These are phyloP conservation scores for Phylloporus sp. DNA, from an alignment of 768 basidiomycete genomes.

Conservation along the genomic window DNA sequence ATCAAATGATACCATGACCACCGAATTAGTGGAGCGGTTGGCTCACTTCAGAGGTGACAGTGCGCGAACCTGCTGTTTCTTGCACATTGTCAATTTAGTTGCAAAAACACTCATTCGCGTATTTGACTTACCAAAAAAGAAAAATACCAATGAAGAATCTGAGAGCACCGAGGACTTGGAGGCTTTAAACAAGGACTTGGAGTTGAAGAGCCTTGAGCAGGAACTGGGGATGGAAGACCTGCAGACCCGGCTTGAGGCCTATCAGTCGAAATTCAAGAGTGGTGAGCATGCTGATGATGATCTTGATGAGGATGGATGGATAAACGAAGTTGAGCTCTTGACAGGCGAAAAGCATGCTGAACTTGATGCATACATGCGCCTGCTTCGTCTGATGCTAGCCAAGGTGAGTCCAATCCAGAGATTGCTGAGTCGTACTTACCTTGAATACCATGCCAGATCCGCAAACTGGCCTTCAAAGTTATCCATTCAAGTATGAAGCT, in stretches of 20 bases:
- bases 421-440: not conserved
- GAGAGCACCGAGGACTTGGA: not conserved
- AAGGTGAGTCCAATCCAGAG: slow-evolving; percentile 4
- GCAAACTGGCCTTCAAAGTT: slow-evolving; percentile 19
- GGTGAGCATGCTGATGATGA: not conserved
- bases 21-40: not conserved
- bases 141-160: not conserved
- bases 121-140: slow-evolving; percentile 32
- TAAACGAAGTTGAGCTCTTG: slow-evolving; percentile 16
- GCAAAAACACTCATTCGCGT: slow-evolving; percentile 31
- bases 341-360: slow-evolving; percentile 9
- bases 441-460: not conserved
- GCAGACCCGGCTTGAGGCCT: not conserved
- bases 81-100: slow-evolving; percentile 25
- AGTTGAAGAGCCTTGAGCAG: not conserved
- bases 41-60: not conserved
- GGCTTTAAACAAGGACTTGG: not conserved
- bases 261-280: not conserved
- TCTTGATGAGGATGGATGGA: slow-evolving; percentile 7
- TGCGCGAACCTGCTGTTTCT: slow-evolving; percentile 17
- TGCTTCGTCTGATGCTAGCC: slow-evolving; percentile 1
- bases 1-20: not conserved
- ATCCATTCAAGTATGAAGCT: slow-evolving; percentile 20
- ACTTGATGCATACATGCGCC: slow-evolving; percentile 11
- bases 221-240: not conserved